Conservation (phyloP, 192 early-diverging fungal genomes). For the Thoreauomyces humboldtii region DNA sequence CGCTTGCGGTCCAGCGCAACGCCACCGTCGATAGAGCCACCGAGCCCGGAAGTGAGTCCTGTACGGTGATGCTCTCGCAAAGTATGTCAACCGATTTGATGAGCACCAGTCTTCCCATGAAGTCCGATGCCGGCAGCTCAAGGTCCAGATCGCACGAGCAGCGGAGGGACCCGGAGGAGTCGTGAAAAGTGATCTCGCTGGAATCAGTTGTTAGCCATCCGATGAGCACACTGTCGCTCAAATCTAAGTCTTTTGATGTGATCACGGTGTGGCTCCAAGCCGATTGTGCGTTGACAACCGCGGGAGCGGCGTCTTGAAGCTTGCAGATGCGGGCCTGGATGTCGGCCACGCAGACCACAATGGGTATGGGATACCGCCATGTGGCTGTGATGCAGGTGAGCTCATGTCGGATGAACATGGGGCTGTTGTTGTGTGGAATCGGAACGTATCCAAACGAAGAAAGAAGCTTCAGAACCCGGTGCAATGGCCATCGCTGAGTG, state of each 20-base stretch:
- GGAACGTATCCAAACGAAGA: slow-evolving; percentile 21
- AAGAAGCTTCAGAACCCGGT: background rate
- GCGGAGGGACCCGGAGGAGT: background rate
- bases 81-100: background rate
- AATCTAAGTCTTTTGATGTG: background rate
- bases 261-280: background rate
- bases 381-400: slow-evolving; percentile 8
- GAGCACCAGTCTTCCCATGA: background rate
- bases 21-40: too few relatives aligned
- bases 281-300: background rate
- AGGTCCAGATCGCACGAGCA: background rate
- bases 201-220: background rate
- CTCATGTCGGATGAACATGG: too few relatives aligned
- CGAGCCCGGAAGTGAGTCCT: too few relatives aligned
- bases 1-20: too few relatives aligned
- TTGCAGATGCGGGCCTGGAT: background rate
- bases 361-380: slow-evolving; percentile 18
- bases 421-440: slow-evolving; percentile 10
- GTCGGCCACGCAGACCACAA: slow-evolving; percentile 4
- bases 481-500: too few relatives aligned
- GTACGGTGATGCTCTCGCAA: background rate
- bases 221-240: background rate
- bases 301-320: too few relatives aligned
- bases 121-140: background rate
- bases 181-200: background rate